These are phyloP conservation scores for Colletotrichum magnum DNA, from an alignment of 2,329 filamentous ascomycete genomes.

Conservation along the genomic window DNA sequence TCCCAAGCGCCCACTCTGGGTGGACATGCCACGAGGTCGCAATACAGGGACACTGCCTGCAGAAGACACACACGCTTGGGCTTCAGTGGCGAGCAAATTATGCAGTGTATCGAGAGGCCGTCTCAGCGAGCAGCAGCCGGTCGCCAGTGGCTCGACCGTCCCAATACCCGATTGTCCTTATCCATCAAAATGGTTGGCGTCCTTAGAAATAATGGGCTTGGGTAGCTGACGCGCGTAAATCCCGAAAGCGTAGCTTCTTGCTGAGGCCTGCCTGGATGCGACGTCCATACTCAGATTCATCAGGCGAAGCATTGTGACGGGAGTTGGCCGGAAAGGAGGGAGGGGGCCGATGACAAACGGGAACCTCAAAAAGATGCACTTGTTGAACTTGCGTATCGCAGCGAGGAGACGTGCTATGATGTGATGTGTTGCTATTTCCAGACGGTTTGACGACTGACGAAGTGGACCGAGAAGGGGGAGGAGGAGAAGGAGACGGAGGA, in stretches of 20 bases:
- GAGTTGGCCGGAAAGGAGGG: conserved; percentile 28
- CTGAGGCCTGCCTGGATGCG: background rate
- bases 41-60: conserved; percentile 17
- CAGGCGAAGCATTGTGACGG: conserved; percentile 22
- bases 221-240: conserved; percentile 5
- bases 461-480: conserved; percentile 1
- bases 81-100: background rate
- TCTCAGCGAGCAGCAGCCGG: background rate
- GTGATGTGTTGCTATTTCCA: conserved; percentile 35
- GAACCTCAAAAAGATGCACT: background rate
- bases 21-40: conserved; percentile 23
- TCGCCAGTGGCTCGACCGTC: conserved; percentile 10
- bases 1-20: conserved; percentile 22
- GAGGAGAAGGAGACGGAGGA: background rate
- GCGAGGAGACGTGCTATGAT: background rate
- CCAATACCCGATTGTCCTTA: conserved; percentile 3
- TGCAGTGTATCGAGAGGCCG: background rate
- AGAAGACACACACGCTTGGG: background rate
- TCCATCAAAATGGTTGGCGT: background rate
- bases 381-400: background rate
- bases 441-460: conserved; percentile 18
- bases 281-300: conserved; percentile 20
- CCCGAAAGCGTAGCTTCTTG: conserved; percentile 7
- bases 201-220: background rate
- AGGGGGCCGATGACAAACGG: background rate